These are phyloP conservation scores for Knufia petricola DNA, from an alignment of 2,329 filamentous ascomycete species.

Conservation along the genomic window DNA sequence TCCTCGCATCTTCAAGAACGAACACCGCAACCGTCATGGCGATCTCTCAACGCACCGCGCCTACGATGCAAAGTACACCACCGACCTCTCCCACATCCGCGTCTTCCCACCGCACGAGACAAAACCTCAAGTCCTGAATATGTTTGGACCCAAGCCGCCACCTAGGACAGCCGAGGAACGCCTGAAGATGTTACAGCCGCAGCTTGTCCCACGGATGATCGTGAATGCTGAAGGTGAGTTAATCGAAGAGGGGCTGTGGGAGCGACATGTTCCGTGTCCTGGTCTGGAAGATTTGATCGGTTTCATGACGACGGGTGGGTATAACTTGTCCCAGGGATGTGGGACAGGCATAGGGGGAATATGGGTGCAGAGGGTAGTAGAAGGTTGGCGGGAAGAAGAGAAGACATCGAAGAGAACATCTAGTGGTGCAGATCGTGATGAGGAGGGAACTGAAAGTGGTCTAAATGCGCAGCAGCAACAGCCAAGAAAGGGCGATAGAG, in stretches of 20 bases:
- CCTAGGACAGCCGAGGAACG: conserved; percentile 2
- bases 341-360: conserved; percentile 68
- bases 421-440: not conserved
- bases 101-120: conserved; percentile 20
- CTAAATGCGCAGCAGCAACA: not conserved
- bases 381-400: conserved; percentile 26
- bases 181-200: conserved; percentile 2
- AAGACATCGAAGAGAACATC: conserved; percentile 8
- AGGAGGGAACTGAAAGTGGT: not conserved
- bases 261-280: conserved; percentile 49
- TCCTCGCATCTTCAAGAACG: conserved; percentile 9
- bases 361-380: conserved; percentile 48
- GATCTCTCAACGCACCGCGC: conserved; percentile 10
- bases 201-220: conserved; percentile 4
- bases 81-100: conserved; percentile 13
- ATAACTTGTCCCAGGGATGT: conserved; percentile 65
- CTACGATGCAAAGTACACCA: conserved; percentile 14
- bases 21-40: conserved; percentile 13
- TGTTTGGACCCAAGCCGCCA: conserved; percentile 13
- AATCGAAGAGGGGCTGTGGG: conserved; percentile 12
- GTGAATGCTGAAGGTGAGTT: not conserved
- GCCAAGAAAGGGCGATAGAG: not conserved
- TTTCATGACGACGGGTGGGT: conserved; percentile 81
- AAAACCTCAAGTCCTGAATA: conserved; percentile 18
- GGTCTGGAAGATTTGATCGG: conserved; percentile 68